Evolutionary conservation across 352 stramenopile genomes (phyloP).

Genomic region (Phytophthora pini): DNA sequence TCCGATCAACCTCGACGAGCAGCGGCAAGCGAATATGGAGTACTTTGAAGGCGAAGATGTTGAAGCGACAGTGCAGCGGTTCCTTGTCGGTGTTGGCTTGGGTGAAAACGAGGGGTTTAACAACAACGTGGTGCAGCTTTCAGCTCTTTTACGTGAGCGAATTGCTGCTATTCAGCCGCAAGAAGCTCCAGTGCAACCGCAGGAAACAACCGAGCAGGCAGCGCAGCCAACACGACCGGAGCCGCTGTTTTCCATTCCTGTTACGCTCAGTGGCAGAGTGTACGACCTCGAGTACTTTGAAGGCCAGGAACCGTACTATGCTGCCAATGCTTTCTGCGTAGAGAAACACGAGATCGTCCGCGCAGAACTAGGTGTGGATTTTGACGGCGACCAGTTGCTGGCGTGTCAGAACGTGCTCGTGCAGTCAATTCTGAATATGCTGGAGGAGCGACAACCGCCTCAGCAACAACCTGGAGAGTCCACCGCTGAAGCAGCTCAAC

Average conservation of each 20-base stretch:
- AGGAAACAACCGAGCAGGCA: constrained; percentile 8
- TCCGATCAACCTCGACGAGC: constrained; percentile 58
- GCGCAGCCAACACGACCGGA: constrained; percentile 27
- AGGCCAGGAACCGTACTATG: constrained; percentile 59
- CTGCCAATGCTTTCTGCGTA: constrained; percentile 74
- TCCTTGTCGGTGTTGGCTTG: constrained; percentile 61
- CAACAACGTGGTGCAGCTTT: constrained; percentile 52
- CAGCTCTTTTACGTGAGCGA: constrained; percentile 43
- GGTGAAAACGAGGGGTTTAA: constrained; percentile 47
- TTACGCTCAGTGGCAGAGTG: constrained; percentile 59
- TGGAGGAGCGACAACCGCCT: constrained; percentile 32
- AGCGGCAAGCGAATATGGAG: constrained; percentile 51
- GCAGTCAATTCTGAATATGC: constrained; percentile 43
- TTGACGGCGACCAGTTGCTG: constrained; percentile 64
- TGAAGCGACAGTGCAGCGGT: constrained; percentile 70
- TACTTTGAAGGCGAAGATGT: constrained; percentile 82
- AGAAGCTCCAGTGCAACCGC: constrained; percentile 11
- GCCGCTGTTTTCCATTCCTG: constrained; percentile 60
- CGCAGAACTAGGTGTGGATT: constrained; percentile 54
- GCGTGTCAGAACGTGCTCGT: constrained; percentile 69
- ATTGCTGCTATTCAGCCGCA: constrained; percentile 32
- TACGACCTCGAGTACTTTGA: constrained; percentile 77
- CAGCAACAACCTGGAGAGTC: constrained; percentile 22
- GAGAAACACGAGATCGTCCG: constrained; percentile 72
- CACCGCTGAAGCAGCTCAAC: not conserved